phyloP scores from a whole-genome alignment of 306 rosid genomes.

The Vicia faba region DNA sequence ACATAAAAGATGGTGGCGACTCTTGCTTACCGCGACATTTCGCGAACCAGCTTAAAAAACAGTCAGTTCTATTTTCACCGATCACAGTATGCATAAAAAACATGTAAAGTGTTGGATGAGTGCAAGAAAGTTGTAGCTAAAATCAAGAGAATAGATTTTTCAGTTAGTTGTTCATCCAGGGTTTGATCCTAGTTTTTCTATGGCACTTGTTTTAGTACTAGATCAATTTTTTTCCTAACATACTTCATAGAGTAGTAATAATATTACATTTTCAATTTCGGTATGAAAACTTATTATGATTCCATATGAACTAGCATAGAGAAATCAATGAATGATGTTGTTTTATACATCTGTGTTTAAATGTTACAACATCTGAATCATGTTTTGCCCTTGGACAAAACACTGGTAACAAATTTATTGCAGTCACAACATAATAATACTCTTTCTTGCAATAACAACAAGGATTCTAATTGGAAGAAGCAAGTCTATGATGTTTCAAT shows the following conservation, averaged over 20 bases:
- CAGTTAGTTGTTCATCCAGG: slow-evolving; percentile 69
- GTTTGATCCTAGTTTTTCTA: slow-evolving; percentile 71
- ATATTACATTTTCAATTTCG: not conserved
- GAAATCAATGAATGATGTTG: slow-evolving; percentile 57
- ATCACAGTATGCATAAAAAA: no score
- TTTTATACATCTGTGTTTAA: slow-evolving; percentile 52
- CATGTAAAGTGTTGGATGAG: slow-evolving; percentile 71
- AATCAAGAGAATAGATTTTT: slow-evolving; percentile 80
- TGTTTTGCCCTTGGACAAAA: slow-evolving; percentile 41
- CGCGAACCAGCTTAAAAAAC: no score
- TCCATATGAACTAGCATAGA: slow-evolving; percentile 19
- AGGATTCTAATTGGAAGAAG: no score
- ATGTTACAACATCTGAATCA: slow-evolving; percentile 70
- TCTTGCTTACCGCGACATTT: no score
- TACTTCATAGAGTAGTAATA: not conserved
- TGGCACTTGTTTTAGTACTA: slow-evolving; percentile 73
- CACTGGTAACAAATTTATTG: no score
- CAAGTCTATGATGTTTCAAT: no score
- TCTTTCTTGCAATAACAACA: no score
- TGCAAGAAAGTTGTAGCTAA: slow-evolving; percentile 58
- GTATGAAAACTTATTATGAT: not conserved
- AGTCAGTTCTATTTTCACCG: no score
- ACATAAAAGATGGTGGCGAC: no score
- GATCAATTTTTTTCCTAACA: slow-evolving; percentile 75
- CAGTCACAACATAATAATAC: slow-evolving; percentile 44